A percentile compares a stretch with the other conserved stretches of the same genome.
Conservation (phyloP, 345 rosid species). For the Boechera stricta region DNA sequence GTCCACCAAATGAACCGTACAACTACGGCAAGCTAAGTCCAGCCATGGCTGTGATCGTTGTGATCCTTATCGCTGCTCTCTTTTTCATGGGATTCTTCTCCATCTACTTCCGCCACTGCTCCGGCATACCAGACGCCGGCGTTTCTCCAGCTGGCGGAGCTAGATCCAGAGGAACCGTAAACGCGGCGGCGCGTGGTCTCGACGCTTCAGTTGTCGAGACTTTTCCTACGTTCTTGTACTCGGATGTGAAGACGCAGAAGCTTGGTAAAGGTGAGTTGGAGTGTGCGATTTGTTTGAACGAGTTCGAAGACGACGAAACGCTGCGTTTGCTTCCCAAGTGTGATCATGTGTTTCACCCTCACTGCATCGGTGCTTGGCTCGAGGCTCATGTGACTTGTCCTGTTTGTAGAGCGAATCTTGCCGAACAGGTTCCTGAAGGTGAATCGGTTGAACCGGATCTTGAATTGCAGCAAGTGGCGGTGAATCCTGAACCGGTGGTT, state of each 20-base stretch:
- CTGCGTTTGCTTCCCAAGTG: conserved; percentile 94
- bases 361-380: conserved; percentile 89
- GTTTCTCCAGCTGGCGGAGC: conserved; percentile 18
- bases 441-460: conserved; percentile 44
- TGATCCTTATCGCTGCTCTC: conserved; percentile 72
- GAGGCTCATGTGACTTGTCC: conserved; percentile 90
- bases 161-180: conserved; percentile 41
- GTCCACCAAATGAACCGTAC: conserved; percentile 28
- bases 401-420: conserved; percentile 84
- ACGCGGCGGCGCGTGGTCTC: conserved; percentile 63
- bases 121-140: conserved; percentile 37
- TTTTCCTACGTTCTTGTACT: conserved; percentile 79
- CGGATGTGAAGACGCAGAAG: conserved; percentile 82
- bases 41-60: conserved; percentile 79
- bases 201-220: conserved; percentile 60
- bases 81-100: conserved; percentile 88
- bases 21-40: conserved; percentile 61
- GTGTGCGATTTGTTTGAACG: conserved; percentile 90
- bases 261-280: conserved; percentile 86
- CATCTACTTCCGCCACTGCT: conserved; percentile 85
- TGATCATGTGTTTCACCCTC: conserved; percentile 91
- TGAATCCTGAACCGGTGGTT: conserved; percentile 36
- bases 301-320: conserved; percentile 90
- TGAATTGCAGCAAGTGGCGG: conserved; percentile 26
- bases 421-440: conserved; percentile 30